phyloP scores from a whole-genome alignment of 495 filamentous ascomycete genomes.

The Hypoxylon rickii region DNA sequence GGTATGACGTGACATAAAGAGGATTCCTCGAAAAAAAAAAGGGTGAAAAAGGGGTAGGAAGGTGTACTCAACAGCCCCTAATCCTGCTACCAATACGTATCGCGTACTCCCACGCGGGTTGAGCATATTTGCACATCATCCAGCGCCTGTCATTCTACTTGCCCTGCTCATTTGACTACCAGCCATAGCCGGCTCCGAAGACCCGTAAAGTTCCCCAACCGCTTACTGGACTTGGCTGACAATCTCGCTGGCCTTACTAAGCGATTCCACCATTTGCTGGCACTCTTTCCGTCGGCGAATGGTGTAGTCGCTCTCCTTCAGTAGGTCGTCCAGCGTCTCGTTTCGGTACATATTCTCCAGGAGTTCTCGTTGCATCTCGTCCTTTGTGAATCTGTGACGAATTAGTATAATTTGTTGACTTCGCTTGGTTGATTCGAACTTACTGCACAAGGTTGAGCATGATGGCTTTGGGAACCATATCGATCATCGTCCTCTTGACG shows the following conservation, averaged over 20 bases:
- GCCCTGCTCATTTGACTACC: background rate
- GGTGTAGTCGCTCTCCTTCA: constrained; percentile 99
- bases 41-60: background rate
- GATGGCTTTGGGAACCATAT: constrained; percentile 99
- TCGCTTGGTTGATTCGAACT: constrained; percentile 40
- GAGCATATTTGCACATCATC: background rate
- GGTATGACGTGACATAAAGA: constrained; percentile 28
- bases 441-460: constrained; percentile 97
- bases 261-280: constrained; percentile 96
- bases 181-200: background rate
- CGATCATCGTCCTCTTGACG: constrained; percentile 96
- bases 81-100: constrained; percentile 10
- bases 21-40: constrained; percentile 3
- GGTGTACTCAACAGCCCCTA: constrained; percentile 18
- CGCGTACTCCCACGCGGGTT: constrained; percentile 7
- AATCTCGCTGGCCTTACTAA: constrained; percentile 89
- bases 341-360: constrained; percentile 97
- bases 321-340: constrained; percentile 85
- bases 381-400: constrained; percentile 79
- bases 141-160: constrained; percentile 4
- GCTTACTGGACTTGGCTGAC: constrained; percentile 90
- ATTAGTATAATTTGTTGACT: constrained; percentile 23
- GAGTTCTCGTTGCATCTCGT: constrained; percentile 98
- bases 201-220: background rate
- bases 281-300: constrained; percentile 95